Percentiles rank a stretch among this genome's conserved stretches.
These are phyloP conservation scores for Colletotrichum eleusines DNA, from an alignment of 2,329 filamentous ascomycete species.

Conservation along the genomic window DNA sequence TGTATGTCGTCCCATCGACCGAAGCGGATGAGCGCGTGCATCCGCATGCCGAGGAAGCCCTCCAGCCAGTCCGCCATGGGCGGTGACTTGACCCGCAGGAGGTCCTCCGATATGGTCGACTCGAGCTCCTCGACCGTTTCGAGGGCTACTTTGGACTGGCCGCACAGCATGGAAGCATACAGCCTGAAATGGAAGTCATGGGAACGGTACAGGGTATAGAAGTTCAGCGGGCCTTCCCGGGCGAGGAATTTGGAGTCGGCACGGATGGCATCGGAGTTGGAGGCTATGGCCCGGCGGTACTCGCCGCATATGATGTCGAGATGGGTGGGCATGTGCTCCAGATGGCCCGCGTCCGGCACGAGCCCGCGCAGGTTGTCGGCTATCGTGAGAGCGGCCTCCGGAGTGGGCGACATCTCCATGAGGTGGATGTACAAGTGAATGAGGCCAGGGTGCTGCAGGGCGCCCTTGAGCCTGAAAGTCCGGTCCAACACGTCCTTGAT, in stretches of 20 bases:
- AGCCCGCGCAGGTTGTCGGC: slow-evolving; percentile 74
- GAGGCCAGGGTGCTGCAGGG: slow-evolving; percentile 73
- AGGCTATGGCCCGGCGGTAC: slow-evolving; percentile 74
- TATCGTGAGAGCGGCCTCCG: slow-evolving; percentile 70
- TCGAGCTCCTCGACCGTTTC: slow-evolving; percentile 72
- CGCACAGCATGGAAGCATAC: slow-evolving; percentile 84
- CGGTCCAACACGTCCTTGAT: slow-evolving; percentile 52
- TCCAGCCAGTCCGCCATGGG: slow-evolving; percentile 87
- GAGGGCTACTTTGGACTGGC: slow-evolving; percentile 71
- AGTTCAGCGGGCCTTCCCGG: slow-evolving; percentile 72
- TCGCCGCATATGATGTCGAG: slow-evolving; percentile 80
- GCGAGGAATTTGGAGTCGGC: slow-evolving; percentile 77
- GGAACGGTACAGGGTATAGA: slow-evolving; percentile 81
- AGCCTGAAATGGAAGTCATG: slow-evolving; percentile 82
- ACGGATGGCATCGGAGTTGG: slow-evolving; percentile 74
- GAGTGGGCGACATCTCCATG: slow-evolving; percentile 79
- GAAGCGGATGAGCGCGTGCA: slow-evolving; percentile 80
- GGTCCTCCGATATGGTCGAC: slow-evolving; percentile 69
- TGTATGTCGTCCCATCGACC: slow-evolving; percentile 78
- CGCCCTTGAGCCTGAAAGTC: slow-evolving; percentile 64
- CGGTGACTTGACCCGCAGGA: slow-evolving; percentile 73
- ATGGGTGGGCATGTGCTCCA: slow-evolving; percentile 83
- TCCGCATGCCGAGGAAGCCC: slow-evolving; percentile 73
- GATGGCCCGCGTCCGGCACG: slow-evolving; percentile 77
- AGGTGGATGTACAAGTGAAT: slow-evolving; percentile 83